Percentiles rank a stretch among this genome's conserved stretches.
phyloP scores from a whole-genome alignment of 176 grass and related monocot genomes.

The Poa pratensis region DNA sequence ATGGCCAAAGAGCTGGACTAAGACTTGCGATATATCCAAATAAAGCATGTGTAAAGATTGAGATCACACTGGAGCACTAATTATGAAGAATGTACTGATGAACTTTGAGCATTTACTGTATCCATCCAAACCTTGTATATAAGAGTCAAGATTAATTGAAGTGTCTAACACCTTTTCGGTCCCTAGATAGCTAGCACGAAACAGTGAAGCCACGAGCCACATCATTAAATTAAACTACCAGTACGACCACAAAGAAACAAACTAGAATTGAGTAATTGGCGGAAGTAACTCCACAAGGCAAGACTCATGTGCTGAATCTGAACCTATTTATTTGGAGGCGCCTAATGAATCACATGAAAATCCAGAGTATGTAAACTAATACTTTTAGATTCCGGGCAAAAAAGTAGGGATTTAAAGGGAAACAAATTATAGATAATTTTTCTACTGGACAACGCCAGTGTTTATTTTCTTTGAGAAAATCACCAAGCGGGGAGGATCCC shows the following conservation, averaged over 20 bases:
- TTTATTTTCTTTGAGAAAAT: too few relatives aligned
- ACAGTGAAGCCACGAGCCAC: too few relatives aligned
- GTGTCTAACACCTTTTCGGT: background rate
- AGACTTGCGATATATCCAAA: background rate
- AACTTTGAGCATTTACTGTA: background rate
- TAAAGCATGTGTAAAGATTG: background rate
- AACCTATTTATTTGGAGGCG: too few relatives aligned
- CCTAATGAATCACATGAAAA: too few relatives aligned
- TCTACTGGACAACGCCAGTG: background rate
- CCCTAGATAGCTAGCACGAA: background rate
- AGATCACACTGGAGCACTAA: background rate
- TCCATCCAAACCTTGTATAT: background rate
- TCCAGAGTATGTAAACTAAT: too few relatives aligned
- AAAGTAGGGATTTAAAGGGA: too few relatives aligned
- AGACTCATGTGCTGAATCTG: too few relatives aligned
- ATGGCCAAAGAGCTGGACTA: background rate
- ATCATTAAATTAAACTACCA: too few relatives aligned
- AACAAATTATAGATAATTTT: background rate
- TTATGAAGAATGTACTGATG: background rate
- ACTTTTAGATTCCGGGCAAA: too few relatives aligned
- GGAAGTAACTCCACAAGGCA: too few relatives aligned
- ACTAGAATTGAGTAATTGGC: too few relatives aligned
- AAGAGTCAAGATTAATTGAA: background rate
- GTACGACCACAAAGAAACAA: background rate
- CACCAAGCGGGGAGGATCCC: too few relatives aligned